These are phyloP conservation scores for Rhododendron kiyosumense DNA, from an alignment of 148 eudicot species.

Conservation along the genomic window DNA sequence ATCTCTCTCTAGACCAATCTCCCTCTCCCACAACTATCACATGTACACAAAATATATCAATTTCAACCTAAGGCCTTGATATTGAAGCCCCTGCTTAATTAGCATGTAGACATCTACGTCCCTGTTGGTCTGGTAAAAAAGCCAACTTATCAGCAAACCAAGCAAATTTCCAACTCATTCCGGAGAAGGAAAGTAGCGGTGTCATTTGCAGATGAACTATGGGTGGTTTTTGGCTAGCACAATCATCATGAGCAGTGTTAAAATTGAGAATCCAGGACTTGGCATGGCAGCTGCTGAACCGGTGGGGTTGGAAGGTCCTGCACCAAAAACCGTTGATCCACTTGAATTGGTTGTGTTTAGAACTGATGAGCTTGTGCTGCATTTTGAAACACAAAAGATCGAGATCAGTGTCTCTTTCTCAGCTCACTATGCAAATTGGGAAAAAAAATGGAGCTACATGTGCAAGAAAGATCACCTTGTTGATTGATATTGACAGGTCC, in stretches of 20 bases:
- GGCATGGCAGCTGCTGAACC: constrained; percentile 19
- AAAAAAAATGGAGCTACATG: not conserved
- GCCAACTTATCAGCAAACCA: constrained; percentile 13
- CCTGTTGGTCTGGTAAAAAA: constrained; percentile 8
- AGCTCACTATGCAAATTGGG: not conserved
- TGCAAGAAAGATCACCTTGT: constrained; percentile 53
- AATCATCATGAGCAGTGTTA: constrained; percentile 9
- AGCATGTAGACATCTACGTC: not conserved
- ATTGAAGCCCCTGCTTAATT: not conserved
- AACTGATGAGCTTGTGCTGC: constrained; percentile 92
- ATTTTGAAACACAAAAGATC: not conserved
- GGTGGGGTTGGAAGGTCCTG: constrained; percentile 48
- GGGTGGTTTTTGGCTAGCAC: not conserved
- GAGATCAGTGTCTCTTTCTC: not conserved
- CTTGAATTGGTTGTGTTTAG: constrained; percentile 70
- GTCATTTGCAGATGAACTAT: not conserved
- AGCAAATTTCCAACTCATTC: not conserved
- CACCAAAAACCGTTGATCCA: constrained; percentile 69
- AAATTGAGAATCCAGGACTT: not conserved
- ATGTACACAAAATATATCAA: not conserved
- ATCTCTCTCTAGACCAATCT: not conserved
- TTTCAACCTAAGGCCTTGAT: not conserved
- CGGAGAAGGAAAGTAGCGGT: not conserved
- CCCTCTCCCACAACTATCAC: not conserved
- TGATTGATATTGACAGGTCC: constrained; percentile 65